Percentiles rank a stretch among this genome's conserved stretches.
These are phyloP conservation scores for Diaporthe helianthi DNA, from an alignment of 2,329 filamentous ascomycete genomes.

Conservation along the genomic window DNA sequence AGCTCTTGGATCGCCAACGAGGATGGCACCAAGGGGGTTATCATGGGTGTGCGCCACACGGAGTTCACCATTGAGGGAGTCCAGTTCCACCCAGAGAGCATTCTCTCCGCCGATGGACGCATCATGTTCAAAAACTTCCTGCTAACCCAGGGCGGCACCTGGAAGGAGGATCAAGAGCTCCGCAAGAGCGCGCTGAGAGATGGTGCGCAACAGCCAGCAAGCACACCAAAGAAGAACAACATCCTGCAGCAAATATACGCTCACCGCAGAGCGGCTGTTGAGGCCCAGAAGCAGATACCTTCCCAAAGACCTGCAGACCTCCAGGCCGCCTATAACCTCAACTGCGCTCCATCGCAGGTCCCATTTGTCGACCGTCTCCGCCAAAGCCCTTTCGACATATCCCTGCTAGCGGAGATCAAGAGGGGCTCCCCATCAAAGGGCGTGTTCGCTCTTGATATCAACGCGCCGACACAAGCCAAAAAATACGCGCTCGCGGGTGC, in stretches of 20 bases:
- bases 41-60: slow-evolving; percentile 97
- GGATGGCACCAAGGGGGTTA: slow-evolving; percentile 82
- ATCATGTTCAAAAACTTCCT: slow-evolving; percentile 94
- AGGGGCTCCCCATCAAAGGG: slow-evolving; percentile 96
- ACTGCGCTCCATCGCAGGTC: slow-evolving; percentile 83
- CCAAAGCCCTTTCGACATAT: slow-evolving; percentile 85
- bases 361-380: slow-evolving; percentile 80
- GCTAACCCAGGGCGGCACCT: slow-evolving; percentile 85
- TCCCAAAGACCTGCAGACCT: slow-evolving; percentile 85
- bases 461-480: slow-evolving; percentile 86
- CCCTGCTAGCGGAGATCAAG: slow-evolving; percentile 97
- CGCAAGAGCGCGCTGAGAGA: slow-evolving; percentile 49
- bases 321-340: slow-evolving; percentile 84
- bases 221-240: slow-evolving; percentile 64
- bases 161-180: slow-evolving; percentile 77
- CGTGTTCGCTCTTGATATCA: slow-evolving; percentile 85
- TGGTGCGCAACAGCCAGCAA: slow-evolving; percentile 6
- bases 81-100: slow-evolving; percentile 98
- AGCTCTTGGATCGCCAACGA: slow-evolving; percentile 86
- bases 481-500: slow-evolving; percentile 94
- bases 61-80: slow-evolving; percentile 91
- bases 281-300: slow-evolving; percentile 81
- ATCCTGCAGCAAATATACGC: slow-evolving; percentile 93
- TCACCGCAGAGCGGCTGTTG: slow-evolving; percentile 77
- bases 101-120: slow-evolving; percentile 87